These are phyloP conservation scores for Aeschynomene evenia DNA, from an alignment of 306 rosid species.

Conservation along the genomic window DNA sequence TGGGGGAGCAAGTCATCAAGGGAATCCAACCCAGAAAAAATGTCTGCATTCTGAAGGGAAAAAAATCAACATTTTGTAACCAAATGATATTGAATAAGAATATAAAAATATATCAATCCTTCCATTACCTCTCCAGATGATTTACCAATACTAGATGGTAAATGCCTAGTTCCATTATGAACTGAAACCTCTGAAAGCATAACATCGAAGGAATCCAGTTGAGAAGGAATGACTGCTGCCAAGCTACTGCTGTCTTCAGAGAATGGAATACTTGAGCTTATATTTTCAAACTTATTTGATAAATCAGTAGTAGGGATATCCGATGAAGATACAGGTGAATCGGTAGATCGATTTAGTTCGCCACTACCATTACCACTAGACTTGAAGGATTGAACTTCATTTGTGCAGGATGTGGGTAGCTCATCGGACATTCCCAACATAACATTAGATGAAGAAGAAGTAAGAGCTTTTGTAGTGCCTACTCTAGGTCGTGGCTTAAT, in stretches of 20 bases:
- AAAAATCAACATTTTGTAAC: slow-evolving; percentile 16
- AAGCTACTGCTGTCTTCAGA: slow-evolving; percentile 30
- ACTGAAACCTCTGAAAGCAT: slow-evolving; percentile 32
- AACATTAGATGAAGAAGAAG: slow-evolving; percentile 35
- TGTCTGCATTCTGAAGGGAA: slow-evolving; percentile 54
- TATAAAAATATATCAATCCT: background rate
- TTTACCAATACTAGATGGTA: slow-evolving; percentile 45
- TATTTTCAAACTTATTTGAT: slow-evolving; percentile 19
- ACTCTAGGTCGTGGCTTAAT: slow-evolving; percentile 51
- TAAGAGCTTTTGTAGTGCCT: slow-evolving; percentile 22
- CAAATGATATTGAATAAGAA: background rate
- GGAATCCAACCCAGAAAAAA: slow-evolving; percentile 57
- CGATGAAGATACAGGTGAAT: slow-evolving; percentile 27
- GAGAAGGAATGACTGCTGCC: slow-evolving; percentile 36
- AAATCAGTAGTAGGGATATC: slow-evolving; percentile 26
- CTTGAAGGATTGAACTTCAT: slow-evolving; percentile 33
- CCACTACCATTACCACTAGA: slow-evolving; percentile 26
- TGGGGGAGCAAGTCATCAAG: slow-evolving; percentile 55
- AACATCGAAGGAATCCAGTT: slow-evolving; percentile 33
- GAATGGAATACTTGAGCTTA: slow-evolving; percentile 27
- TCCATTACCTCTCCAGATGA: slow-evolving; percentile 48
- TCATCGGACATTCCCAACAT: slow-evolving; percentile 14
- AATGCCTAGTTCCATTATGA: slow-evolving; percentile 41
- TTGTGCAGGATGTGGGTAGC: slow-evolving; percentile 31
- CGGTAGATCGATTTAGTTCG: slow-evolving; percentile 14